Evolutionary conservation across 306 rosid species (phyloP), one percentile per base, ranked within the genome.

Genomic region (Lupinus albus): DNA sequence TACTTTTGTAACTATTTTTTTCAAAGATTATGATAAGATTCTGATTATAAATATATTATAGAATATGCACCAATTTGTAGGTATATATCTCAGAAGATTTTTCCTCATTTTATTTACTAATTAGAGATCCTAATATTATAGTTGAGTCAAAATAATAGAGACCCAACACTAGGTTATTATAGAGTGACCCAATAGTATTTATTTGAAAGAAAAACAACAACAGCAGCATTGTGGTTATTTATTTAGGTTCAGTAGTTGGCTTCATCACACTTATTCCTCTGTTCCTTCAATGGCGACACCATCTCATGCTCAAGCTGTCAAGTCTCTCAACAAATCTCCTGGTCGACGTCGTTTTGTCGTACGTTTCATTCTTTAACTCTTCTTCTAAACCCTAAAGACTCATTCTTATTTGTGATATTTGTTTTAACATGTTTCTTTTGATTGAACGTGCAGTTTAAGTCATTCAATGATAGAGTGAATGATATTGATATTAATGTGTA

Each of bases 261-360:
- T 8, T 11, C 12, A 1, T 38, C 44, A 25, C 4, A 25, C 30
- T 25, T 25, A 25, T 25, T 8, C 44, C 8, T 8, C 44, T 38
- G 44, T 11, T 7, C 3, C 44, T 8, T 33, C 38, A 33, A 38
- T 91, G 97, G 95, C 92, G 42, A 86, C 92, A 7, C 17, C 82
- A 9, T 81, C 88, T 16, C 84, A 89, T 12, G 87, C 91, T 53
- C 84, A 78, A 76, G 91, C 95, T 1, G 98, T 92, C 65, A 92
- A 92, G 85, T 88, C 95, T 44, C 98, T 89, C 74, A 92, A 88
- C 81, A 88, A 81, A 28, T 80, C 87, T 55, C 57, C 85, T 1
- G 93, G 98, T 7, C 84, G 88, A 69, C 87, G 84, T 16, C 95
- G 98, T 60, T 89, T 86, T 58, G 83, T 82, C 9, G 98, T 92